Conservation (phyloP, 1,139 yeast genomes). For the Kodamaea alishanica region DNA sequence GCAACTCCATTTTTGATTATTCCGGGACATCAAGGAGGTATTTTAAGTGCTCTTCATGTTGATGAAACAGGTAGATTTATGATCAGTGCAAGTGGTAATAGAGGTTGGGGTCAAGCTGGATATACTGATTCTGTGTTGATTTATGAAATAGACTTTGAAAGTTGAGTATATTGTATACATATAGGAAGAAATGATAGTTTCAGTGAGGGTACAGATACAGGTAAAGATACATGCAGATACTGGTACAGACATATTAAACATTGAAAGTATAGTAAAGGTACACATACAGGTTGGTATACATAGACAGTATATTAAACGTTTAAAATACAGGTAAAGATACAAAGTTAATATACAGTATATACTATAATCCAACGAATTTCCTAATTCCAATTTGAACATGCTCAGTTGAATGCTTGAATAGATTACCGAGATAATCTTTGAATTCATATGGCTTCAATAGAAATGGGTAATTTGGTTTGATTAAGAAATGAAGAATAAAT, state of each 20-base stretch:
- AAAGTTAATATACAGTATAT: too few species aligned
- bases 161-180: slow-evolving; percentile 3
- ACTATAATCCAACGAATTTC: slow-evolving; percentile 13
- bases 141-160: slow-evolving; percentile 61
- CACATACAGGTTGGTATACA: not conserved
- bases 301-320: not conserved
- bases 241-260: not conserved
- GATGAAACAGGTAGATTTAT: slow-evolving; percentile 86
- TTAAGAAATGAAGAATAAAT: slow-evolving; percentile 33
- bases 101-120: slow-evolving; percentile 88
- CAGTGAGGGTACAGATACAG: too few species aligned
- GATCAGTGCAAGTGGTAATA: slow-evolving; percentile 88
- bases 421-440: slow-evolving; percentile 9
- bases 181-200: not conserved
- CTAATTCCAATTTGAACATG: slow-evolving; percentile 31
- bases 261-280: not conserved
- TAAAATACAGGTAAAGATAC: not conserved
- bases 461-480: slow-evolving; percentile 15
- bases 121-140: slow-evolving; percentile 77
- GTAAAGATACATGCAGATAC: not conserved
- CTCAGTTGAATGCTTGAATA: slow-evolving; percentile 14
- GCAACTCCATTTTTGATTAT: slow-evolving; percentile 58
- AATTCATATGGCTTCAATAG: not conserved
- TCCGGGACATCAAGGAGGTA: slow-evolving; percentile 63
- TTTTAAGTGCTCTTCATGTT: slow-evolving; percentile 55